Percentiles rank a stretch among this genome's conserved stretches.
phyloP scores from a whole-genome alignment of 2,329 filamentous ascomycete genomes.

The Epichloe gansuensis region DNA sequence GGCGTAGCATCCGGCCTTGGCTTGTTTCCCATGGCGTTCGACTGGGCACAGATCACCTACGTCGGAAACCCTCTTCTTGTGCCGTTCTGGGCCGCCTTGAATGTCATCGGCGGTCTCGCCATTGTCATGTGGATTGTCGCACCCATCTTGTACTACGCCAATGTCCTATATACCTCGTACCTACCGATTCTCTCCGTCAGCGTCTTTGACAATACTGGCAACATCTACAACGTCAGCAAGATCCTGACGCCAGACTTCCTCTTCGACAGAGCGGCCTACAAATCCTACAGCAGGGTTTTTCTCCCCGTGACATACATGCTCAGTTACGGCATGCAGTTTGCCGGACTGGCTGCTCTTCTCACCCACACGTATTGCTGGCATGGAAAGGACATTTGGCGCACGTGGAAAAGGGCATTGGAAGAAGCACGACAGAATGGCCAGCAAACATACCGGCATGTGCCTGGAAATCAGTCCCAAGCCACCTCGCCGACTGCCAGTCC shows the following conservation, averaged over 20 bases:
- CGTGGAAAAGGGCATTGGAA: constrained; percentile 57
- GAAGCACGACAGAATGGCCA: constrained; percentile 44
- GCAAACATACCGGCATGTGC: constrained; percentile 39
- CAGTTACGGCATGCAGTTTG: constrained; percentile 78
- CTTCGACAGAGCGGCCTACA: constrained; percentile 65
- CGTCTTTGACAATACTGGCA: constrained; percentile 75
- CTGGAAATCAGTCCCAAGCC: constrained; percentile 13
- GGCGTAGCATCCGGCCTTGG: constrained; percentile 76
- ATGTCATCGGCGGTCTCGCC: constrained; percentile 67
- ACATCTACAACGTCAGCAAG: constrained; percentile 67
- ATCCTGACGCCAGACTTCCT: constrained; percentile 67
- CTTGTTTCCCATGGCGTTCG: constrained; percentile 74
- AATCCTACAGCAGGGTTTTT: constrained; percentile 72
- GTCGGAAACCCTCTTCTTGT: constrained; percentile 76
- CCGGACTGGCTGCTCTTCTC: constrained; percentile 63
- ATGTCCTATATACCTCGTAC: constrained; percentile 68
- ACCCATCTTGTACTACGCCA: constrained; percentile 68
- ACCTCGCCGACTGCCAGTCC: constrained; percentile 9
- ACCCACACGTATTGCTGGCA: constrained; percentile 80
- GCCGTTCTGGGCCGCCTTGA: constrained; percentile 77
- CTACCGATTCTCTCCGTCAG: constrained; percentile 76
- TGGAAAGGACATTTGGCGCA: constrained; percentile 66
- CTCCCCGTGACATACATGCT: constrained; percentile 78
- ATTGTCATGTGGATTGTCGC: constrained; percentile 78
- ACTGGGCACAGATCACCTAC: constrained; percentile 83